These are phyloP conservation scores for Astragalus glycyphyllos DNA, from an alignment of 306 rosid species.

Conservation along the genomic window DNA sequence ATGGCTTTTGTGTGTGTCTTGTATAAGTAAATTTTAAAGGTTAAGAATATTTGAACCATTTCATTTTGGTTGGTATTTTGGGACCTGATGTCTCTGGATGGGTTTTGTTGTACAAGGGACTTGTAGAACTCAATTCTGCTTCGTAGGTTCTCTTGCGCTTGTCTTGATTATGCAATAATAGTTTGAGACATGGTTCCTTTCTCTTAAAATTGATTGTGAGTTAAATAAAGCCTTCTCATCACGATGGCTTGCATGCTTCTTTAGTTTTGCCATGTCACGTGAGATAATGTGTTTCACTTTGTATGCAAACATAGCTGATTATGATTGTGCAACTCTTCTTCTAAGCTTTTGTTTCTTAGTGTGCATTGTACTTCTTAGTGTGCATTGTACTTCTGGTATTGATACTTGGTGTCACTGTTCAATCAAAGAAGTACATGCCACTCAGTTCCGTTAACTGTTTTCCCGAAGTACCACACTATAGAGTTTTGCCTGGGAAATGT, in stretches of 20 bases:
- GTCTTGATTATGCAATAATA: conserved; percentile 16
- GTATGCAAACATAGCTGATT: background rate
- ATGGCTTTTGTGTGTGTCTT: conserved; percentile 10
- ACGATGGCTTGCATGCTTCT: conserved; percentile 7
- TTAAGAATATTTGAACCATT: conserved; percentile 6
- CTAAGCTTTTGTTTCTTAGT: conserved; percentile 11
- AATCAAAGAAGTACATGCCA: background rate
- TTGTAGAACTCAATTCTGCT: conserved; percentile 16
- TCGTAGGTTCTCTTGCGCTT: background rate
- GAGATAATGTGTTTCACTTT: conserved; percentile 7
- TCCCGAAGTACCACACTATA: conserved; percentile 2
- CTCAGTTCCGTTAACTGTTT: background rate
- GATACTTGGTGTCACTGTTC: conserved; percentile 18
- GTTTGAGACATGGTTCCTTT: conserved; percentile 7
- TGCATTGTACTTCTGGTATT: conserved; percentile 22
- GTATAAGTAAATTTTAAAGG: conserved; percentile 19
- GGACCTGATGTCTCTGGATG: conserved; percentile 22
- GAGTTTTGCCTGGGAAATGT: conserved; percentile 11
- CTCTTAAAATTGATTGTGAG: background rate
- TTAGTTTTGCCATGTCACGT: conserved; percentile 6
- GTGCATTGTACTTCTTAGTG: conserved; percentile 22
- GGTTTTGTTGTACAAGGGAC: conserved; percentile 11
- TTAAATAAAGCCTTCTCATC: conserved; percentile 21
- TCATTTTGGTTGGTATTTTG: conserved; percentile 22
- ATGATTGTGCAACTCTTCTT: conserved; percentile 16